Base-by-base conservation (phyloP, 2,329 filamentous ascomycete genomes). In the Aspergillus awamori region DNA sequence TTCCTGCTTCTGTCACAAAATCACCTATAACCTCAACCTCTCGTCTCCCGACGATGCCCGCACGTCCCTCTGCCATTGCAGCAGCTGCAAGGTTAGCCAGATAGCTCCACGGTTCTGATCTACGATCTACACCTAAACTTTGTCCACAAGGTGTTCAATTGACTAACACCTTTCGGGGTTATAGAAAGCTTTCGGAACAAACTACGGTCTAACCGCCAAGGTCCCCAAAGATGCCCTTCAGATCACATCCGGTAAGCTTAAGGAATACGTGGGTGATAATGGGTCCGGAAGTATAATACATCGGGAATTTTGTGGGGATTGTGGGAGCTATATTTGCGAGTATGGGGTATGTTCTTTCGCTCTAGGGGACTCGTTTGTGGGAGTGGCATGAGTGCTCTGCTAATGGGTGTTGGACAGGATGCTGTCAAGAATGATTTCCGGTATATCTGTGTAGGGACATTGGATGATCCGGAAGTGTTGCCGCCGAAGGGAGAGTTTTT, bases 401-500 rank as follows among this genome's bases (percentile, higher is more conserved):
- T 54, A 8, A 45, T 3, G 2, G 28, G 10, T 2, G 0, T 6
- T 1, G 33, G 28, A 4, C 4, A 75, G 74, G 72, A 74, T 13
- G 63, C 65, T 26, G 74, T 66, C 11, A 76, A 76, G 61, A 64
- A 72, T 52, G 66, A 69, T 8, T 79, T 72, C 58, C 74, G 73
- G 30, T 80, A 81, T 65, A 76, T 83, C 8, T 80, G 78, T 17
- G 79, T 82, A 43, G 83, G 83, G 1, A 82, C 82, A 0, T 70
- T 86, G 4, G 82, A 85, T 59, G 75, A 83, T 20, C 80, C 79
- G 0, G 80, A 81, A 13, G 75, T 71, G 54, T 69, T 85, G 8
- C 80, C 81, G 5, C 83, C 83, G 0, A 84, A 84, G 65, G 83
- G 82, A 0, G 83, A 85, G 63, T 85, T 85, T 72, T 86, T 84